phyloP scores from a whole-genome alignment of 139 green algal species.

The Bryopsis sp. region DNA sequence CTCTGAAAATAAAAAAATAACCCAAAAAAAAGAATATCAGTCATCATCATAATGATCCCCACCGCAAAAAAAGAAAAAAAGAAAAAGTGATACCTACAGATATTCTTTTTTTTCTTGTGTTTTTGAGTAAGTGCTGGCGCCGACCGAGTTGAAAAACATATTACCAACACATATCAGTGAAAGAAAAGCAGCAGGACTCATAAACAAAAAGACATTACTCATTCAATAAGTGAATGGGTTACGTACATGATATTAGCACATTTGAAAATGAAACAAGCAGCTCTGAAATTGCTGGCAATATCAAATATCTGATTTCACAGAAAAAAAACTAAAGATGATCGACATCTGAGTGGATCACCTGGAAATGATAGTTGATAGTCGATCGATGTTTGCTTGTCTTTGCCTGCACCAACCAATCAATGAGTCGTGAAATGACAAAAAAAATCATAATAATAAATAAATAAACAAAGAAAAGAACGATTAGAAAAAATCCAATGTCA shows the following conservation, averaged over 20 bases:
- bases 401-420: conserved; percentile 1
- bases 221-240: background rate
- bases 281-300: background rate
- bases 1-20: no score
- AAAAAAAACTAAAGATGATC: background rate
- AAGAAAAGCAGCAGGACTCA: background rate
- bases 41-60: background rate
- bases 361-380: conserved; percentile 18
- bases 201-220: background rate
- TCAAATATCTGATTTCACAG: background rate
- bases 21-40: conserved; percentile 6
- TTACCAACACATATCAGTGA: background rate
- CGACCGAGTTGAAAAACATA: background rate
- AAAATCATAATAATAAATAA: no score
- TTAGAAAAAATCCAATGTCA: no score
- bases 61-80: background rate
- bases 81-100: no score
- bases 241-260: background rate
- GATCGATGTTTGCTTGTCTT: background rate
- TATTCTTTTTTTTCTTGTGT: no score
- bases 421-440: no score
- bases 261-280: background rate
- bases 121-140: background rate
- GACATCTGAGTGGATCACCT: conserved; percentile 3
- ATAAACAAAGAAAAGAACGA: no score